These are phyloP conservation scores for Huiozyma naganishii DNA, from an alignment of 805 yeast genomes.

Conservation along the genomic window DNA sequence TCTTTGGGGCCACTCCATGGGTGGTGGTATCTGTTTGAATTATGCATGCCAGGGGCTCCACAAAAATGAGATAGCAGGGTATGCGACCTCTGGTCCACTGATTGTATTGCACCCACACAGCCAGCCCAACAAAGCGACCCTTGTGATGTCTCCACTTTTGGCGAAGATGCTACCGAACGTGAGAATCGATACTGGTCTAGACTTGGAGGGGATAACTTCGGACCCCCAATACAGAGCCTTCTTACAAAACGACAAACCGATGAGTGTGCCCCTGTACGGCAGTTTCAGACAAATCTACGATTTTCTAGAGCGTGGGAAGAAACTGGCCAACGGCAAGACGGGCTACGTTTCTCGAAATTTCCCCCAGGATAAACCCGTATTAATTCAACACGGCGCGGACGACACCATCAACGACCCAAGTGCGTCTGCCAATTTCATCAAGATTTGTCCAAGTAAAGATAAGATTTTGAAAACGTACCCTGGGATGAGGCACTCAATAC, in stretches of 20 bases:
- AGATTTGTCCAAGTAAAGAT: slow-evolving; percentile 21
- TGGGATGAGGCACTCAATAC: slow-evolving; percentile 32
- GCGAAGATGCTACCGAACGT: slow-evolving; percentile 37
- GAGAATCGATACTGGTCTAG: slow-evolving; percentile 44
- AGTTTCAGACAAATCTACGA: slow-evolving; percentile 47
- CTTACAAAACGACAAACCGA: slow-evolving; percentile 32
- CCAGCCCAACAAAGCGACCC: slow-evolving; percentile 38
- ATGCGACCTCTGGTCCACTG: slow-evolving; percentile 49
- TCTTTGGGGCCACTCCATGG: slow-evolving; percentile 70
- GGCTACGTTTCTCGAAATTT: slow-evolving; percentile 26
- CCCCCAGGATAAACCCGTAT: slow-evolving; percentile 32
- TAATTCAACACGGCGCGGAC: slow-evolving; percentile 51
- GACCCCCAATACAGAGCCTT: slow-evolving; percentile 38
- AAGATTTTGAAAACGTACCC: slow-evolving; percentile 16
- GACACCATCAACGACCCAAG: slow-evolving; percentile 50
- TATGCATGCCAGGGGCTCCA: slow-evolving; percentile 49
- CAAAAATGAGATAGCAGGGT: slow-evolving; percentile 36
- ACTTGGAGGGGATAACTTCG: slow-evolving; percentile 43
- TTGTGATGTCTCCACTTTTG: slow-evolving; percentile 32
- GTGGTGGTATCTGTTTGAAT: slow-evolving; percentile 61
- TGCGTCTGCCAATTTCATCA: slow-evolving; percentile 36
- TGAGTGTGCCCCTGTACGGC: slow-evolving; percentile 39
- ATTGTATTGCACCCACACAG: slow-evolving; percentile 48
- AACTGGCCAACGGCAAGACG: slow-evolving; percentile 32
- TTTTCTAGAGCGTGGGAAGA: slow-evolving; percentile 52